Evolutionary conservation across 257 asterid species (phyloP).

Genomic region (Solanum appendiculatum): DNA sequence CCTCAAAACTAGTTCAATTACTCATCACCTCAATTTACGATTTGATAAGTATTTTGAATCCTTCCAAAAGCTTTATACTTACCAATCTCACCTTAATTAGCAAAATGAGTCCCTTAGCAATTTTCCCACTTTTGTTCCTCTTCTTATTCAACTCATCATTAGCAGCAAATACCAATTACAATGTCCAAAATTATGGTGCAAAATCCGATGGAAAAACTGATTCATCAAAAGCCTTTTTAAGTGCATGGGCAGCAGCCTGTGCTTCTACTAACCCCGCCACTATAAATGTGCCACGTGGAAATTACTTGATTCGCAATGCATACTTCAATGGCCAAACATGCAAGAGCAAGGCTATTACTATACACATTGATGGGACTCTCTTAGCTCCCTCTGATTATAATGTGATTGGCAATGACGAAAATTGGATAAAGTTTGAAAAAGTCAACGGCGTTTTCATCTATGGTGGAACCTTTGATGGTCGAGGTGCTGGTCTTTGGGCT

Average conservation of each 20-base stretch:
- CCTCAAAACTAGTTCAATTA: neutral
- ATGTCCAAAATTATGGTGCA: neutral
- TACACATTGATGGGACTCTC: neutral
- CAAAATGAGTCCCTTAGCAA: neutral
- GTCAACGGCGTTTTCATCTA: too few relatives aligned
- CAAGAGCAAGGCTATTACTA: neutral
- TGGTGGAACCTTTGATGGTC: too few relatives aligned
- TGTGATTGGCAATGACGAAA: too few relatives aligned
- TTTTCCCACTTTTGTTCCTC: neutral
- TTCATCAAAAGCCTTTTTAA: neutral
- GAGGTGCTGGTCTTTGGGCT: too few relatives aligned
- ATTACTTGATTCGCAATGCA: neutral
- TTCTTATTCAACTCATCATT: neutral
- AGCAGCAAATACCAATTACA: neutral
- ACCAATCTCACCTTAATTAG: too few relatives aligned
- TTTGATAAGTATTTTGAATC: too few relatives aligned
- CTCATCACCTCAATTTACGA: neutral
- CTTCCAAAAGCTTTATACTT: neutral
- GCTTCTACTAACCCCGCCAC: too few relatives aligned
- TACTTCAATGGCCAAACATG: neutral
- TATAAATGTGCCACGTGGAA: too few relatives aligned
- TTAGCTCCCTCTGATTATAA: neutral
- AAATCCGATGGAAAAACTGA: neutral
- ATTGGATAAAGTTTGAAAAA: too few relatives aligned
- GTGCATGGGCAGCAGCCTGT: too few relatives aligned